Base-by-base conservation (phyloP, 2,329 filamentous ascomycete genomes). In the Leptographium galeiforme region DNA sequence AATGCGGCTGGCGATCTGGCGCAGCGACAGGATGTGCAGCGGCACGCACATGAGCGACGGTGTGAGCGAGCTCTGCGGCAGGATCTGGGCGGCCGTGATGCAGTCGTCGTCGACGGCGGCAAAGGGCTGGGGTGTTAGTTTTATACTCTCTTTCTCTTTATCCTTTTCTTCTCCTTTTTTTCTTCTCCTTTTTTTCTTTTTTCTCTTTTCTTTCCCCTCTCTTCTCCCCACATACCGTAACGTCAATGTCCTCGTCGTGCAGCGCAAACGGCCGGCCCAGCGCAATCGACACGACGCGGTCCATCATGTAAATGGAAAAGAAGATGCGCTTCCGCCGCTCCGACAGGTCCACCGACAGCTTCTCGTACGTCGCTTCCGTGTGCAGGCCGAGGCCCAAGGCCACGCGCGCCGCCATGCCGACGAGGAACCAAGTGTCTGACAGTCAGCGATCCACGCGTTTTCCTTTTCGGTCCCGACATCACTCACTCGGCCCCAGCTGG, bases 231-330 rank as follows among this genome's bases (percentile, higher is more conserved):
- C 38, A 13, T 13, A 53, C 52, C 34, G 33, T 18, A 4, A 72
- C 64, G 46, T 72, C 69, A 8, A 74, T 69, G 53, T 74, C 71
- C 41, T 72, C 69, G 45, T 73, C 71, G 25, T 72, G 69, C 4
- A 74, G 63, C 3, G 70, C 71, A 57, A 72, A 73, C 0, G 71
- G 71, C 0, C 71, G 63, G 1, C 71, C 71, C 2, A 74, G 57
- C 2, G 71, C 66, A 33, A 69, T 66, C 7, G 71, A 73, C 6
- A 72, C 70, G 1, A 73, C 65, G 1, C 66, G 67, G 60, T 74
- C 71, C 71, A 74, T 73, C 71, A 74, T 73, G 48, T 74, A 74
- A 6, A 74, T 61, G 1, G 68, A 72, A 44, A 70, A 73, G 58
- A 74, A 73, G 1, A 73, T 56, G 2, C 71, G 64, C 48, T 72